Evolutionary conservation across 768 basidiomycete species (phyloP).

Genomic region (Termitomyces eurrhizus): DNA sequence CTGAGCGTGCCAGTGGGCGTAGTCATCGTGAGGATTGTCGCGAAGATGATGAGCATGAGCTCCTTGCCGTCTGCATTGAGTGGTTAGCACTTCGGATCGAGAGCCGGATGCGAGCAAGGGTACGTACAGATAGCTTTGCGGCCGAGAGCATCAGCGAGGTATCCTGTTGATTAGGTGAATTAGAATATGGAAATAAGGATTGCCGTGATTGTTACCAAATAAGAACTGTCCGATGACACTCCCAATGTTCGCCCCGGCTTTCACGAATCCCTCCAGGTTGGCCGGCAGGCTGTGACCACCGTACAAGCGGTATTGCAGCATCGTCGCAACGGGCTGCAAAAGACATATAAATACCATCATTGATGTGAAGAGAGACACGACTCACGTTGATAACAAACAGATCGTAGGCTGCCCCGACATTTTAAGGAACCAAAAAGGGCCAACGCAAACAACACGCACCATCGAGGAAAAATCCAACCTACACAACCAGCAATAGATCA

Average conservation of each 20-base stretch:
- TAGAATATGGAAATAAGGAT: not conserved
- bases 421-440: not conserved
- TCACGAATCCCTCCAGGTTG: conserved; percentile 55
- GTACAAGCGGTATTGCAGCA: conserved; percentile 65
- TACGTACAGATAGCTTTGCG: conserved; percentile 61
- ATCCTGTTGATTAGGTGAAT: conserved; percentile 33
- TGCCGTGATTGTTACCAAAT: conserved; percentile 38
- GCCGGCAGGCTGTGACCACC: conserved; percentile 46
- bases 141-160: conserved; percentile 62
- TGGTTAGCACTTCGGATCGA: conserved; percentile 1
- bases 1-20: conserved; percentile 60
- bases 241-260: conserved; percentile 69
- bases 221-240: conserved; percentile 66
- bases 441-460: conserved; percentile 32
- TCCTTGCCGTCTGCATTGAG: conserved; percentile 60
- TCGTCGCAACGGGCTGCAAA: conserved; percentile 56
- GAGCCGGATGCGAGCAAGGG: not conserved
- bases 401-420: conserved; percentile 51
- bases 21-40: conserved; percentile 66
- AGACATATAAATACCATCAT: not conserved
- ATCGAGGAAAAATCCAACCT: conserved; percentile 73
- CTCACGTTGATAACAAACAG: conserved; percentile 67
- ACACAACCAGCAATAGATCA: not conserved
- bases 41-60: conserved; percentile 75
- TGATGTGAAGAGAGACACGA: not conserved